phyloP scores from a whole-genome alignment of 2,329 filamentous ascomycete genomes.

The Xylariaceae sp. region DNA sequence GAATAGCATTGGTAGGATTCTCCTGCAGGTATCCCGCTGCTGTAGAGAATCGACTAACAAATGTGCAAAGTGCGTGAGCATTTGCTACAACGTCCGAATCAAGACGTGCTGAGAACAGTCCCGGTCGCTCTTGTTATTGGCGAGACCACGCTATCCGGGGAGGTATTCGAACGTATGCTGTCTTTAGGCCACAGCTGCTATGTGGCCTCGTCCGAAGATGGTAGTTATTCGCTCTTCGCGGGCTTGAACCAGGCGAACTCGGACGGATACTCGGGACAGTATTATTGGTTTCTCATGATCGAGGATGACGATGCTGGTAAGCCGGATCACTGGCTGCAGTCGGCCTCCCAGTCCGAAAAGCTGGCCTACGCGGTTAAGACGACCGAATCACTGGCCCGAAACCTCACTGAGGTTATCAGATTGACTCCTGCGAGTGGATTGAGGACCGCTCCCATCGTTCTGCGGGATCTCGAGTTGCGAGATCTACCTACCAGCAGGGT shows the following conservation, averaged over 20 bases:
- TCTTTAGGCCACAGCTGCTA: conserved; percentile 33
- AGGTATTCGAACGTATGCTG: conserved; percentile 32
- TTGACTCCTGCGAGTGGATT: conserved; percentile 16
- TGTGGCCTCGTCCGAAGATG: conserved; percentile 1
- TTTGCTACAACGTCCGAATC: conserved; percentile 22
- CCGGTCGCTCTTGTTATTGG: conserved; percentile 27
- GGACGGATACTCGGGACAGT: conserved; percentile 27
- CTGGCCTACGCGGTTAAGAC: conserved; percentile 44
- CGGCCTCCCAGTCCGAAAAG: conserved; percentile 52
- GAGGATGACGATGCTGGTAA: conserved; percentile 69
- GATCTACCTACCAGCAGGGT: conserved; percentile 19
- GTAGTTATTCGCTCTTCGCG: conserved; percentile 23
- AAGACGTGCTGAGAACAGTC: conserved; percentile 21
- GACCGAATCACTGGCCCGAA: conserved; percentile 17
- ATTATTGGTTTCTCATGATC: conserved; percentile 29
- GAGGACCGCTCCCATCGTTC: conserved; percentile 5
- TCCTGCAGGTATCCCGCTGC: background rate
- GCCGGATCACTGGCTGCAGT: conserved; percentile 80
- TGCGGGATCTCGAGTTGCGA: conserved; percentile 18
- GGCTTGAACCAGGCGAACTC: conserved; percentile 25
- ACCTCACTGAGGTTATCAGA: conserved; percentile 24
- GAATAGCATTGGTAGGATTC: conserved; percentile 29
- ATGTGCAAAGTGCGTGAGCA: conserved; percentile 26
- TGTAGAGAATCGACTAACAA: background rate
- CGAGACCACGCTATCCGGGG: conserved; percentile 28